Evolutionary conservation across 495 filamentous ascomycete species (phyloP).

Genomic region (Aspergillus sparsus): DNA sequence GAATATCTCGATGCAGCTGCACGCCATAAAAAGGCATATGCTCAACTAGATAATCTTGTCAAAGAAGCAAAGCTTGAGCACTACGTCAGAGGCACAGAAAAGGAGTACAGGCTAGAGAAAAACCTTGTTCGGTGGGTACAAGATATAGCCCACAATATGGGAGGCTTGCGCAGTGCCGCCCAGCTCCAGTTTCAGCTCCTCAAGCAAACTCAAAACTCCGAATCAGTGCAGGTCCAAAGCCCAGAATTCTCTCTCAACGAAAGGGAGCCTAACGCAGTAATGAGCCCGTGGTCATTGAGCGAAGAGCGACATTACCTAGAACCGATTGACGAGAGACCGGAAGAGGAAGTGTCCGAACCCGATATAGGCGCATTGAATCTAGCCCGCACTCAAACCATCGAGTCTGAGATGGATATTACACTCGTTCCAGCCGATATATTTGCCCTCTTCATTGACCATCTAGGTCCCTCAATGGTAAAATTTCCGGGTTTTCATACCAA

Average conservation of each 20-base stretch:
- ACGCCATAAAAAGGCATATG: conserved; percentile 68
- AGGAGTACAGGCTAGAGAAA: conserved; percentile 75
- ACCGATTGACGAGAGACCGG: conserved; percentile 66
- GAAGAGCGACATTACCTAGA: conserved; percentile 51
- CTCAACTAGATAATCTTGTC: conserved; percentile 74
- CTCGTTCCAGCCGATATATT: conserved; percentile 77
- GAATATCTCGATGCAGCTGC: conserved; percentile 66
- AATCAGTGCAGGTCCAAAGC: conserved; percentile 21
- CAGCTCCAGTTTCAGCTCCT: conserved; percentile 84
- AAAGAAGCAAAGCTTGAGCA: conserved; percentile 90
- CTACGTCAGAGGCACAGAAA: conserved; percentile 79
- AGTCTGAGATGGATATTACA: conserved; percentile 22
- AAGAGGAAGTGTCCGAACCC: conserved; percentile 56
- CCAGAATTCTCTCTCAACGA: conserved; percentile 10
- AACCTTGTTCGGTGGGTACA: conserved; percentile 83
- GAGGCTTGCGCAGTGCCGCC: conserved; percentile 87
- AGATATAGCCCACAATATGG: conserved; percentile 83
- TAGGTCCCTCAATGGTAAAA: conserved; percentile 86
- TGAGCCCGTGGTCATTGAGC: conserved; percentile 39
- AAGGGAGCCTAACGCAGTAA: conserved; percentile 23
- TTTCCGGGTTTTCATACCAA: not conserved
- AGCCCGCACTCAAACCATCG: conserved; percentile 19
- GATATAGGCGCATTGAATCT: conserved; percentile 22
- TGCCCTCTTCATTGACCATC: conserved; percentile 76
- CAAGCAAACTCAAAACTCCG: conserved; percentile 52